Evolutionary conservation across 2,329 filamentous ascomycete genomes (phyloP).

Genomic region (Monosporascus sp.): DNA sequence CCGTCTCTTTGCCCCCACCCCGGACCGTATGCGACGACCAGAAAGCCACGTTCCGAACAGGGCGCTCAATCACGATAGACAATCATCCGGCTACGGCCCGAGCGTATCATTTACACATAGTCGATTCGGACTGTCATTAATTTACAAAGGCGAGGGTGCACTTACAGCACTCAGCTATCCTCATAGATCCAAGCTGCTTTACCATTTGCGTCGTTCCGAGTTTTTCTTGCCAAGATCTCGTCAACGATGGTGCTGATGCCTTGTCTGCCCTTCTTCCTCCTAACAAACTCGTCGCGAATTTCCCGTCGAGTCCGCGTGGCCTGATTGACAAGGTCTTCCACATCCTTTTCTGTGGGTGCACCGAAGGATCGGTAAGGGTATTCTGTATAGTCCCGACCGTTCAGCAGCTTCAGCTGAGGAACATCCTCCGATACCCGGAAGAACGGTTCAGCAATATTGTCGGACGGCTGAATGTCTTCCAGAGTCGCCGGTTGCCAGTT

Average conservation of each 20-base stretch:
- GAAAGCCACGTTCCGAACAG: too few species aligned
- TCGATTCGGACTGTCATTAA: conserved; percentile 1
- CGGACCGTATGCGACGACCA: too few species aligned
- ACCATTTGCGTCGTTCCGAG: conserved; percentile 39
- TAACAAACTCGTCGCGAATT: conserved; percentile 59
- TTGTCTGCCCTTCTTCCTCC: conserved; percentile 56
- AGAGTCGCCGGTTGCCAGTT: conserved; percentile 73
- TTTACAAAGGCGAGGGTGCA: conserved; percentile 7
- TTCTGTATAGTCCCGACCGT: conserved; percentile 55
- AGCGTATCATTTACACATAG: conserved; percentile 4
- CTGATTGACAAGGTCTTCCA: conserved; percentile 39
- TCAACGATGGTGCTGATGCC: conserved; percentile 63
- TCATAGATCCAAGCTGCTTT: conserved; percentile 34
- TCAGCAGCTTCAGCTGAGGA: conserved; percentile 55
- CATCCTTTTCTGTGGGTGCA: conserved; percentile 66
- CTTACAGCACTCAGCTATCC: background rate
- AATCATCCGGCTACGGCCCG: background rate
- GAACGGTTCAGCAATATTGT: conserved; percentile 59
- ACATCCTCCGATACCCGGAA: conserved; percentile 49
- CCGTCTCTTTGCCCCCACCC: conserved; percentile 3
- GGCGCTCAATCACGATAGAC: background rate
- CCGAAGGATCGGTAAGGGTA: conserved; percentile 71
- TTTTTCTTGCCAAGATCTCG: conserved; percentile 64
- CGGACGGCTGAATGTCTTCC: conserved; percentile 53
- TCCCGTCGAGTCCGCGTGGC: conserved; percentile 43